Percentiles rank a stretch among this genome's conserved stretches.
These are phyloP conservation scores for Microsporum audouinii DNA, from an alignment of 2,329 filamentous ascomycete species.

Conservation along the genomic window DNA sequence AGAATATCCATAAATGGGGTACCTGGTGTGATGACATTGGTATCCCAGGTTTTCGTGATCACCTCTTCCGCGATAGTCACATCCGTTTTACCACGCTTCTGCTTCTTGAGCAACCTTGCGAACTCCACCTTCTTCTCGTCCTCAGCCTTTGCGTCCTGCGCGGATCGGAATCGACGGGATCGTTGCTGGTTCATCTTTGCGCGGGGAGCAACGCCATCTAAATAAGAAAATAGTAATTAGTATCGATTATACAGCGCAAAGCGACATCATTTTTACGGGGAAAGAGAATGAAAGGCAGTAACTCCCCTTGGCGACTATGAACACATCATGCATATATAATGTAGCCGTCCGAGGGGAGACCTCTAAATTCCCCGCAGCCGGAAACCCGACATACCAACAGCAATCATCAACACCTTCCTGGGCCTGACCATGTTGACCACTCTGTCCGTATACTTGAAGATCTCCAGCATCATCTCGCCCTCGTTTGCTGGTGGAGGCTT, in stretches of 20 bases:
- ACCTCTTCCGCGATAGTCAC: conserved; percentile 50
- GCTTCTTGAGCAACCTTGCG: conserved; percentile 68
- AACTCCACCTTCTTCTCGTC: conserved; percentile 84
- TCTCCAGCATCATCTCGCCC: conserved; percentile 98
- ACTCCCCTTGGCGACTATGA: conserved; percentile 24
- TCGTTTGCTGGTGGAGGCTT: conserved; percentile 81
- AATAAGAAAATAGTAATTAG: conserved; percentile 20
- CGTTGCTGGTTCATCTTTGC: conserved; percentile 99
- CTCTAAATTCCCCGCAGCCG: conserved; percentile 9
- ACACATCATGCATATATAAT: conserved; percentile 19
- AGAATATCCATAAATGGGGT: conserved; percentile 98
- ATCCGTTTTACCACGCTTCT: conserved; percentile 55
- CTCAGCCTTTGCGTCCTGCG: conserved; percentile 88
- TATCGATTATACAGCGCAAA: neutral
- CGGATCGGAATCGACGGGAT: conserved; percentile 85
- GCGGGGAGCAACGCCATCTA: conserved; percentile 90
- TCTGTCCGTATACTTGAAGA: conserved; percentile 97
- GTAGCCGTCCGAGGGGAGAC: conserved; percentile 21
- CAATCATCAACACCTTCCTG: conserved; percentile 91
- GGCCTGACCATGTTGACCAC: conserved; percentile 98
- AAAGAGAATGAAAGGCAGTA: conserved; percentile 12
- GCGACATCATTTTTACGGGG: neutral
- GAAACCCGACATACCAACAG: conserved; percentile 53
- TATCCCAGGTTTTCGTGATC: conserved; percentile 85
- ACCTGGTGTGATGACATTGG: conserved; percentile 78